phyloP scores from a whole-genome alignment of 768 basidiomycete genomes.

The Filobasidium wieringae region DNA sequence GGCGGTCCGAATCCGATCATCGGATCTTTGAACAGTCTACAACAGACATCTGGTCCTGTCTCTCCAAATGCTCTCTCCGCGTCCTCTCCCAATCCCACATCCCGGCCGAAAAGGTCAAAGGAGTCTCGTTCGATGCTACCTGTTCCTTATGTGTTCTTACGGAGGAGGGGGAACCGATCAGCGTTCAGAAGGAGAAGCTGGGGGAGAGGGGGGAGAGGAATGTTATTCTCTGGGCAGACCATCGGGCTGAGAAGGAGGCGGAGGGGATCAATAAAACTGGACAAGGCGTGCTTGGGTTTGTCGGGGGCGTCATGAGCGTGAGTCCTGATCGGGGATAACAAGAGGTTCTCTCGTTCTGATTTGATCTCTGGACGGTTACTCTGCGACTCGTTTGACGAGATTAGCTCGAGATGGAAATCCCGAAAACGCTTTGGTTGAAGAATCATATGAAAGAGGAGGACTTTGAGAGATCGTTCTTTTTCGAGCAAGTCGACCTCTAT shows the following conservation, averaged over 20 bases:
- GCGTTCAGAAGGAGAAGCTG: conserved; percentile 54
- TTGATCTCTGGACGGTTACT: neutral
- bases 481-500: conserved; percentile 33
- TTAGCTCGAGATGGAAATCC: conserved; percentile 95
- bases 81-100: conserved; percentile 52
- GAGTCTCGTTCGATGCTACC: conserved; percentile 89
- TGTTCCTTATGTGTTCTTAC: conserved; percentile 86
- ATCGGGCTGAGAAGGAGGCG: conserved; percentile 84
- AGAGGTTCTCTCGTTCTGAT: too few species aligned
- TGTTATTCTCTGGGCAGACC: conserved; percentile 92
- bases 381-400: neutral
- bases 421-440: conserved; percentile 94
- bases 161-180: conserved; percentile 55
- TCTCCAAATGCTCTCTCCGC: conserved; percentile 47
- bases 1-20: conserved; percentile 70
- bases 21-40: conserved; percentile 96
- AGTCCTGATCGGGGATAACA: too few species aligned
- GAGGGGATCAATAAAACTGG: conserved; percentile 74
- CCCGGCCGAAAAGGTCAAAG: conserved; percentile 56
- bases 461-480: conserved; percentile 47
- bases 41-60: conserved; percentile 66
- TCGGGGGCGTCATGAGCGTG: conserved; percentile 88
- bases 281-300: conserved; percentile 79
- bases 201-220: conserved; percentile 65
- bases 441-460: conserved; percentile 60